phyloP scores from a whole-genome alignment of 371 early-diverging fungal genomes.

The Syncephalastrum monosporum region DNA sequence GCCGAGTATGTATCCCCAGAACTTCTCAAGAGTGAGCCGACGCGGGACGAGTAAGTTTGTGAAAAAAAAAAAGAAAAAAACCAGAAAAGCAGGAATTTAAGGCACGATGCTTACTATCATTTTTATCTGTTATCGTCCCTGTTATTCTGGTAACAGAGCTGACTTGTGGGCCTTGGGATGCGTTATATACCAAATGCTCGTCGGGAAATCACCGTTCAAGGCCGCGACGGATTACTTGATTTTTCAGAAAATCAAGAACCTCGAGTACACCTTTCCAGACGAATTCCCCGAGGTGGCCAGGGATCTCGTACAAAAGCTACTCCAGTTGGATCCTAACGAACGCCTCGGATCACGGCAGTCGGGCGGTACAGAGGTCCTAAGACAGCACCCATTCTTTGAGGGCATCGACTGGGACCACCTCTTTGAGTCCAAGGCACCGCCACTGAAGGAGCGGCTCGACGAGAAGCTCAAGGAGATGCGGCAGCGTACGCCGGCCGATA shows the following conservation, averaged over 20 bases:
- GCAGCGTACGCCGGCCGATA: constrained; percentile 6
- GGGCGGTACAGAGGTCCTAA: constrained; percentile 72
- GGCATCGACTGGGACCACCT: constrained; percentile 82
- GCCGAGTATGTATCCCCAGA: constrained; percentile 98
- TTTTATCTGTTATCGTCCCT: neutral
- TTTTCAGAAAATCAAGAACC: constrained; percentile 89
- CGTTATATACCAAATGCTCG: constrained; percentile 93
- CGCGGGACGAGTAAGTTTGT: constrained; percentile 54
- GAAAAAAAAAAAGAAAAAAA: neutral
- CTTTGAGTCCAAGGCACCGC: constrained; percentile 40
- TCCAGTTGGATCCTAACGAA: constrained; percentile 73
- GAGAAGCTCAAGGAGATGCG: constrained; percentile 33
- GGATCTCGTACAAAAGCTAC: constrained; percentile 71
- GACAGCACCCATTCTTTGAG: constrained; percentile 86
- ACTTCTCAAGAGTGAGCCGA: constrained; percentile 84
- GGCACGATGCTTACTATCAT: no score
- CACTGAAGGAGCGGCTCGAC: constrained; percentile 30
- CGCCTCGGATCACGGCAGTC: constrained; percentile 67
- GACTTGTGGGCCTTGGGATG: constrained; percentile 99
- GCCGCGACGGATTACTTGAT: constrained; percentile 94
- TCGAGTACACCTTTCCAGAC: constrained; percentile 82
- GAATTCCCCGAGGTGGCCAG: constrained; percentile 65
- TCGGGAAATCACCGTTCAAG: constrained; percentile 95
- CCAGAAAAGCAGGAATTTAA: no score
- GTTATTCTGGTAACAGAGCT: constrained; percentile 45